Base-by-base conservation (phyloP, 176 grass and related monocot genomes). In the Hordeum marinum region DNA sequence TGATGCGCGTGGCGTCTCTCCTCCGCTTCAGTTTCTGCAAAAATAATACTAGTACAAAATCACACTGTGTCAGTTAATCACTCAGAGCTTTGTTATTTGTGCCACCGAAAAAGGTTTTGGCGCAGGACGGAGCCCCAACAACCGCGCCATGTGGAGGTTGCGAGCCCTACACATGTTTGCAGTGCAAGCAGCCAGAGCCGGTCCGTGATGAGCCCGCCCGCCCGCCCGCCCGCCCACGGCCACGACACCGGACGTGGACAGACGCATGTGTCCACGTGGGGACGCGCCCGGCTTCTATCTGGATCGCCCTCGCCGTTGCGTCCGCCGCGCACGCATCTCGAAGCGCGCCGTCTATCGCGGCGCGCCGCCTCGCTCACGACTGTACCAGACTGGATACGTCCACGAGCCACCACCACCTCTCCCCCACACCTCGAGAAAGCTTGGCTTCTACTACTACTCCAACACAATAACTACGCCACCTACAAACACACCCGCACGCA, bases 71-170 rank as follows among this genome's bases (percentile, higher is more conserved):
- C 52, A 54, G 12, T 5, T n/a, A 60, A 14, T 18, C 68, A 73
- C 43, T 29, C 18, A 21, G 64, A 34, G 50, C 52, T 0, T 59
- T 5, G 76, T 27, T 6, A 6, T 4, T 15, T 10, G 77, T n/a
- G 67, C 77, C 66, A 40, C n/a, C 27, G 15, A 18, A 32, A 4
- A 20, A 9, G 11, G 9, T 25, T 73, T 63, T 36, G 2, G 15
- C 3, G 37, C 63, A 57, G 17, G n/a, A 36, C 68, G 12, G 74
- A 17, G 9, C 9, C 71, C 78, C 83, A 89, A 83, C 88, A 72
- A 90, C 64, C 74, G 66, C 64, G 74, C 58, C 84, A 83, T 83
- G 88, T 78, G 88, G 41, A 29, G 63, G 83, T 68, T 81, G 83
- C 63, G 14, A 8, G 70, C 3, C 63, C 41, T 46, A 72, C 83